Percentiles rank a stretch among this genome's conserved stretches.
Conservation (phyloP, 805 yeast genomes). For the Kuraishia capsulata region DNA sequence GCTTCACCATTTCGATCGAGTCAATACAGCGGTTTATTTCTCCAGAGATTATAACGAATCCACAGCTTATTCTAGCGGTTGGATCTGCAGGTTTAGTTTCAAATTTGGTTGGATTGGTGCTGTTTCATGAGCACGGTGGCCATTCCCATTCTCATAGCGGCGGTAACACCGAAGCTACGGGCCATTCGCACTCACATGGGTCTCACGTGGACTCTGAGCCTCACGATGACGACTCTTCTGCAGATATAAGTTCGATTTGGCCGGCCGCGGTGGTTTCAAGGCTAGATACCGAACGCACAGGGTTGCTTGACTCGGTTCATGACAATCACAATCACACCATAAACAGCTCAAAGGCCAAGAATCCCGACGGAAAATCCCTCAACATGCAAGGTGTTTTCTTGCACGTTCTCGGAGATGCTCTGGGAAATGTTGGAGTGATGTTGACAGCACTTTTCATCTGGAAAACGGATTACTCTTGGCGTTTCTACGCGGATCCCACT, state of each 20-base stretch:
- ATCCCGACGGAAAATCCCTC: conserved; percentile 46
- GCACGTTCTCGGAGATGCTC: conserved; percentile 93
- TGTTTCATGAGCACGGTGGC: conserved; percentile 79
- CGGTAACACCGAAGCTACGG: conserved; percentile 9
- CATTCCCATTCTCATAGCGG: conserved; percentile 44
- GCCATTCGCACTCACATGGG: conserved; percentile 9
- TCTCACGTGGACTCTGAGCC: conserved; percentile 1
- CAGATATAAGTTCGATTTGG: conserved; percentile 10
- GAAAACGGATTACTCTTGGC: conserved; percentile 89
- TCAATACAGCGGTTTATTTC: conserved; percentile 83
- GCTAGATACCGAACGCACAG: conserved; percentile 4
- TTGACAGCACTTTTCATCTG: conserved; percentile 84
- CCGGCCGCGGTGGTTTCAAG: conserved; percentile 11
- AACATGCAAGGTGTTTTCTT: conserved; percentile 96
- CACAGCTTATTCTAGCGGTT: conserved; percentile 72
- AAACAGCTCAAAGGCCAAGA: conserved; percentile 8
- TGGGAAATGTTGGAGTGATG: conserved; percentile 93
- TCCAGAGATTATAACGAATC: conserved; percentile 73
- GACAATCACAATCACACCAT: conserved; percentile 14
- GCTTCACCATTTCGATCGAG: conserved; percentile 86
- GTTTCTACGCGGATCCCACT: conserved; percentile 75
- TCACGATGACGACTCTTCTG: neutral
- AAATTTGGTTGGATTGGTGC: conserved; percentile 71
- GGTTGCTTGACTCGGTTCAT: conserved; percentile 7
- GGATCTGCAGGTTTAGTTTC: conserved; percentile 80